Evolutionary conservation across 805 yeast genomes (phyloP).

Genomic region (Starmera pachycereana): DNA sequence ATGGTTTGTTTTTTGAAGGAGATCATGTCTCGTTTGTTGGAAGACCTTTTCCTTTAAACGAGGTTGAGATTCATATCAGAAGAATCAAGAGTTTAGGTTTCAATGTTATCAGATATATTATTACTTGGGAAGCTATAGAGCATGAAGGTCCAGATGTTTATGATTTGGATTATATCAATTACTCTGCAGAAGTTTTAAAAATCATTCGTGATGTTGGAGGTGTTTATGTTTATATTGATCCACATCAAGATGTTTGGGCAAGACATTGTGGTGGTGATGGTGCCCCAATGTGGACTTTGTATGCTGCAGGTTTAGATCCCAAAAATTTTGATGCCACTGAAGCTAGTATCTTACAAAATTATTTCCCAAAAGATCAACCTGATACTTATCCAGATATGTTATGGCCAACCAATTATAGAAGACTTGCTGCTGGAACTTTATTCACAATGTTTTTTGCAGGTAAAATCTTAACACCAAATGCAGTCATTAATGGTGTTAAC

Average conservation of each 20-base stretch:
- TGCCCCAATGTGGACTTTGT: constrained; percentile 88
- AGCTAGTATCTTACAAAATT: constrained; percentile 72
- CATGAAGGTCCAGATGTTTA: constrained; percentile 79
- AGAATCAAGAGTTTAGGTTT: constrained; percentile 75
- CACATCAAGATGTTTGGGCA: constrained; percentile 94
- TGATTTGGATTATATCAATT: constrained; percentile 67
- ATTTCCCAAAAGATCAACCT: constrained; percentile 24
- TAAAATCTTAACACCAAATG: constrained; percentile 61
- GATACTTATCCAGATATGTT: constrained; percentile 68
- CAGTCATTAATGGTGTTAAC: constrained; percentile 57
- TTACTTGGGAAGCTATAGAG: constrained; percentile 91
- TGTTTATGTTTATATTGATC: constrained; percentile 69
- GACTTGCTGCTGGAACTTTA: constrained; percentile 72
- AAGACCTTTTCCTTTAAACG: constrained; percentile 68
- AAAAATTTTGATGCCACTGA: constrained; percentile 57
- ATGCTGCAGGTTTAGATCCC: constrained; percentile 83
- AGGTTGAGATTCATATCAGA: constrained; percentile 57
- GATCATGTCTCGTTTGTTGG: constrained; percentile 75
- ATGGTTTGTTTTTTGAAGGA: constrained; percentile 52
- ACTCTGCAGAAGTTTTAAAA: constrained; percentile 51
- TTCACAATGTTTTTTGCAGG: constrained; percentile 84
- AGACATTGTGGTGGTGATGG: constrained; percentile 86
- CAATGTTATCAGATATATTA: constrained; percentile 63
- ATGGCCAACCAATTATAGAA: constrained; percentile 82
- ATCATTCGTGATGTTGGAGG: constrained; percentile 58